Evolutionary conservation across 129 eudicot genomes (phyloP).

Genomic region (Tanacetum coccineum): DNA sequence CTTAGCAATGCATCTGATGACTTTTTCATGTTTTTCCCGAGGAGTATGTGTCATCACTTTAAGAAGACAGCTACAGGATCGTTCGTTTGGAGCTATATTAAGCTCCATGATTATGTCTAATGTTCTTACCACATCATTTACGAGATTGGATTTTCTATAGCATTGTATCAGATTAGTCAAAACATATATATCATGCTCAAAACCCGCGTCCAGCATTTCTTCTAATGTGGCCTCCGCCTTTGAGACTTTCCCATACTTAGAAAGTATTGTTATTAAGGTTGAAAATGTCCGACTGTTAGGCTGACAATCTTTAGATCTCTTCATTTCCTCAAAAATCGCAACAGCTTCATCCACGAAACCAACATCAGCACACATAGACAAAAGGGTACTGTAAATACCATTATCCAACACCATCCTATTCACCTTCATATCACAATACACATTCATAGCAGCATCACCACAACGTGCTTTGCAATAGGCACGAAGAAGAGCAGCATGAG

Average conservation of each 20-base stretch:
- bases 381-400: constrained; percentile 63
- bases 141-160: constrained; percentile 73
- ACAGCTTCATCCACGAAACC: constrained; percentile 69
- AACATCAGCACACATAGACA: constrained; percentile 80
- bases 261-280: constrained; percentile 61
- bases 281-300: constrained; percentile 86
- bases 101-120: constrained; percentile 50
- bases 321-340: constrained; percentile 70
- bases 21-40: constrained; percentile 54
- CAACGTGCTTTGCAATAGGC: constrained; percentile 70
- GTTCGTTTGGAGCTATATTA: constrained; percentile 71
- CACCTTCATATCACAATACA: constrained; percentile 71
- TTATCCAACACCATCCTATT: constrained; percentile 63
- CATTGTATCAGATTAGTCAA: constrained; percentile 80
- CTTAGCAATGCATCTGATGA: constrained; percentile 50
- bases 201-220: constrained; percentile 79
- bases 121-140: constrained; percentile 69
- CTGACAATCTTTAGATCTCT: constrained; percentile 38
- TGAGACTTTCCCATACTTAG: constrained; percentile 63
- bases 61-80: constrained; percentile 72
- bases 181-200: constrained; percentile 61
- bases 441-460: constrained; percentile 69
- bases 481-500: constrained; percentile 68
- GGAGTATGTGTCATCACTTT: constrained; percentile 76
- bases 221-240: constrained; percentile 57